These are phyloP conservation scores for Capsicum baccatum DNA, from an alignment of 257 asterid species.

Conservation along the genomic window DNA sequence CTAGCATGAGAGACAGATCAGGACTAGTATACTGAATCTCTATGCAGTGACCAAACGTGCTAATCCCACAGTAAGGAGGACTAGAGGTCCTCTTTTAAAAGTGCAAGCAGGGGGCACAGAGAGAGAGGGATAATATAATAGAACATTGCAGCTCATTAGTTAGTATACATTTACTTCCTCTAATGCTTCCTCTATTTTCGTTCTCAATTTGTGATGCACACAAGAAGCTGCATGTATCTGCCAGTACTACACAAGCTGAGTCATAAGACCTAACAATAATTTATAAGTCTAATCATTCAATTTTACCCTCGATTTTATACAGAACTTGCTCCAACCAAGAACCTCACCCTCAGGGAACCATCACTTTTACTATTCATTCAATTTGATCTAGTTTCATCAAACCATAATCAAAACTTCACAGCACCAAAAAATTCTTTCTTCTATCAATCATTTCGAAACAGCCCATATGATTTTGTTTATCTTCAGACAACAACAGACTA, in stretches of 20 bases:
- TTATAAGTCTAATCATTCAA: not conserved
- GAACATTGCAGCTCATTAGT: constrained; percentile 17
- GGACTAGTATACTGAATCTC: constrained; percentile 1
- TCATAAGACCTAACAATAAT: not conserved
- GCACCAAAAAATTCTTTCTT: not conserved
- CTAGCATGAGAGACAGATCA: not conserved
- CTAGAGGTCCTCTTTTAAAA: not conserved
- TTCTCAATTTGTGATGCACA: constrained; percentile 14
- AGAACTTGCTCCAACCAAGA: not conserved
- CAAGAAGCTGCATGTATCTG: not conserved
- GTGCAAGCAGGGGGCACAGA: not conserved
- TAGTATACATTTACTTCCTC: constrained; percentile 1
- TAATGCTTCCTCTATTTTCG: not conserved
- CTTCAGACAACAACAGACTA: not conserved
- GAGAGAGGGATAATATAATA: not conserved
- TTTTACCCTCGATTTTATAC: not conserved
- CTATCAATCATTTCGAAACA: not conserved
- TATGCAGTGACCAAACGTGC: not conserved
- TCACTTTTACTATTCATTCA: not conserved
- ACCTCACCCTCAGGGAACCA: not conserved
- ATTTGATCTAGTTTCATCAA: not conserved
- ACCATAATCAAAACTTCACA: not conserved
- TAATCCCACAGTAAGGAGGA: not conserved
- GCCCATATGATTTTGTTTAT: not conserved
- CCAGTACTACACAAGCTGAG: not conserved